Evolutionary conservation across 306 rosid species (phyloP), one percentile per base, ranked within the genome.

Genomic region (Alnus rubra): DNA sequence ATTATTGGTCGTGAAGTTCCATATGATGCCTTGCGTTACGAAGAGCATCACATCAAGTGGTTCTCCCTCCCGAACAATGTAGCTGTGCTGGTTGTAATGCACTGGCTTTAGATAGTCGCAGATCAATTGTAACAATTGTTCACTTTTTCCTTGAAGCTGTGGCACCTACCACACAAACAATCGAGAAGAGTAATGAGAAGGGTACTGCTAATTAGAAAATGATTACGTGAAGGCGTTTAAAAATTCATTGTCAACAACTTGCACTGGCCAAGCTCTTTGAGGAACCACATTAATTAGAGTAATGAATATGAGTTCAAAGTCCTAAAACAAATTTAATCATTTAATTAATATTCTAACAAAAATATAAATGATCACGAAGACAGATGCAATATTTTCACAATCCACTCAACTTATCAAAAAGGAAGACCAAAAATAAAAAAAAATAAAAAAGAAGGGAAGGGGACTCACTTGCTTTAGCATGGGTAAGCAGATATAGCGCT

Each of bases 401-500:
- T 42, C 45, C 45, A 42, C 5, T 42, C 45, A 42, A 42, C 5
- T 42, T 42, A 42, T 42, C 14, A 48, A 48, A 49, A 49, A 49
- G 14, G 8, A 45, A 45, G 9, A 45, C 28, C 28, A 23, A 23
- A 23, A 23, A 23, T 23, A 23, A 23, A 23, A 23, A 23, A 23
- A 23, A 23, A 23, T 23, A 23, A 23, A 23, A 23, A 23, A 2
- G 45, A 42, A 49, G 16, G 73, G 62, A 71, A 63, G n/a, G 55
- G 80, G 75, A 80, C 96, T 80, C 78, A 94, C 98, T 79, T 93
- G 89, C 93, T 86, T 90, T 31, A 90, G 91, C 82, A 92, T 76
- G 83, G 91, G 93, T 91, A 92, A 78, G 79, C 97, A 94, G 75
- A 94, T 94, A 86, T 89, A 92, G 59, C 88, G 92, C 86, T 94